Conservation (phyloP, 116 monocot species). For the Zostera marina region DNA sequence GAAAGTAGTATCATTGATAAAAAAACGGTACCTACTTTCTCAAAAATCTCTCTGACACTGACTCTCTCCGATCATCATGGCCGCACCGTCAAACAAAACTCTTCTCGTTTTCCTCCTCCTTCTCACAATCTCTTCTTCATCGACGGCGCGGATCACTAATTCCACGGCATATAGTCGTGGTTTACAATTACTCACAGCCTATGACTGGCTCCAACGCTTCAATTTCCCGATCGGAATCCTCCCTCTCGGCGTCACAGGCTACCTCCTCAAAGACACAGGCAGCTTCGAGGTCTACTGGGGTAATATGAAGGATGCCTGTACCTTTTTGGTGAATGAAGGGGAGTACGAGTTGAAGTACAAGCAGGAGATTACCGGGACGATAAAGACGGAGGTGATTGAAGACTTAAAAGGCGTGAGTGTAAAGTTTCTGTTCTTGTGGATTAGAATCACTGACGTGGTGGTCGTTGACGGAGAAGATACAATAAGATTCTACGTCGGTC, state of each 20-base stretch:
- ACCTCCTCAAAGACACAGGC: constrained; percentile 25
- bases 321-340: constrained; percentile 22
- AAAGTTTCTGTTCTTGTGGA: constrained; percentile 40
- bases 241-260: constrained; percentile 42
- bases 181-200: constrained; percentile 7
- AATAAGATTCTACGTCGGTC: constrained; percentile 54
- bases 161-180: neutral
- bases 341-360: constrained; percentile 45
- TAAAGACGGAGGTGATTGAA: constrained; percentile 18
- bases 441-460: constrained; percentile 35
- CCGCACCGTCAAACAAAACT: neutral
- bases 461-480: constrained; percentile 5
- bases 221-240: constrained; percentile 60
- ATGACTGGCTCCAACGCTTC: constrained; percentile 34
- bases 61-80: too few relatives aligned
- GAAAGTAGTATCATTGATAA: too few relatives aligned
- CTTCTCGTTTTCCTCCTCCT: neutral
- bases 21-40: too few relatives aligned
- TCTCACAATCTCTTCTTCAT: neutral
- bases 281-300: constrained; percentile 37
- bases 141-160: neutral
- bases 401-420: constrained; percentile 42
- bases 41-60: too few relatives aligned
- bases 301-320: constrained; percentile 15
- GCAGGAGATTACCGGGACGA: constrained; percentile 28